Evolutionary conservation across 164 flowering plant species (phyloP), one percentile per base, ranked within the genome.

Genomic region (Liquidambar formosana): DNA sequence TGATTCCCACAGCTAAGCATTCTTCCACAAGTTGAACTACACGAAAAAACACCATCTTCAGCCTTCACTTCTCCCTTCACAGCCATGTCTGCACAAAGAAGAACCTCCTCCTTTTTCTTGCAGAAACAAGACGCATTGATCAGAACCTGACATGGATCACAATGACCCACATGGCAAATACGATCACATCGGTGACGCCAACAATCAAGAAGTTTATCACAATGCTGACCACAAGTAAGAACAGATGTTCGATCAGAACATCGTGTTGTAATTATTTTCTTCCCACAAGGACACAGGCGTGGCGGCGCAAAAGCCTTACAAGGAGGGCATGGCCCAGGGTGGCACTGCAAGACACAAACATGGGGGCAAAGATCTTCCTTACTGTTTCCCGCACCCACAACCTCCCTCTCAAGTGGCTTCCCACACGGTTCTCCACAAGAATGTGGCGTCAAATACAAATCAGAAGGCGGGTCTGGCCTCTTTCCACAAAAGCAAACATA

Each of bases 281-380:
- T 91, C 71, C 97, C 95, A 76, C 98, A 95, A 43, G 97, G 96
- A 70, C 99, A 95, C 25, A 53, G 15, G 3, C 85, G 73, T 0
- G 97, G 88, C 3, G 96, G 97, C 3, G 98, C 94, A 81, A 91
- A 95, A 38, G 96, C 96, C 84, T 90, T 93, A 66, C 98, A 95
- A 72, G 98, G 98, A 54, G 99, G 98, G 66, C 99, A 95, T 16
- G 99, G 99, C 57, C 99, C 99, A 11, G 99, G 99, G 52, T 95
- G 99, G 72, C 98, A 95, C 64, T 93, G 98, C 80, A 95, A 74
- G 38, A 93, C 98, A 82, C 99, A 95, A 23, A 73, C 38, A 84
- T 95, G 99, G 21, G 96, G 94, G 65, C 99, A 95, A 1, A 76
- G 80, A 76, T 88, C 83, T 63, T 84, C 96, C 53, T 80, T 78